A percentile compares a stretch with the other conserved stretches of the same genome.
Conservation (phyloP, 106 monocot species). For the Apostasia ramifera region DNA sequence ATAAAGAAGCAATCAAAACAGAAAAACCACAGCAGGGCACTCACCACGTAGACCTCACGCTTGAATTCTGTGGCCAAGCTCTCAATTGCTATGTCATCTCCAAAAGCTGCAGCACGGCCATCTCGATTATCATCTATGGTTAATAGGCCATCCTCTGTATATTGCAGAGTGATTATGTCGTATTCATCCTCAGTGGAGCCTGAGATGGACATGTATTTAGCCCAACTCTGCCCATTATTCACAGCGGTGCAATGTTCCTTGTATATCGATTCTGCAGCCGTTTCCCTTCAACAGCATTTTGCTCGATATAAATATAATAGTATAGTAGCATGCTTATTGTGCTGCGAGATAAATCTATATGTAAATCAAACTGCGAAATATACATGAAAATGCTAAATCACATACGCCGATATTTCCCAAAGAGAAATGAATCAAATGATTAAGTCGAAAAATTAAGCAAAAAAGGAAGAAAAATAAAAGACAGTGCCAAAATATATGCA, state of each 20-base stretch:
- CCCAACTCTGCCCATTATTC: slow-evolving; percentile 70
- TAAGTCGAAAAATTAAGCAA: too few species aligned
- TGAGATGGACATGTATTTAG: slow-evolving; percentile 87
- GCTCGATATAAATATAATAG: too few species aligned
- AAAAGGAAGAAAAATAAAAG: too few species aligned
- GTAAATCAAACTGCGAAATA: too few species aligned
- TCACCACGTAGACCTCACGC: slow-evolving; percentile 85
- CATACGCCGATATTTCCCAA: too few species aligned
- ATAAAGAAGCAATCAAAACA: neutral
- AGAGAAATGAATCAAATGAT: too few species aligned
- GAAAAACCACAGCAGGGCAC: neutral
- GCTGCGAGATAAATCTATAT: too few species aligned
- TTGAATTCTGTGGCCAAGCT: slow-evolving; percentile 83
- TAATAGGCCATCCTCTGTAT: slow-evolving; percentile 83
- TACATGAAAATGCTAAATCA: too few species aligned
- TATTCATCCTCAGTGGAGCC: slow-evolving; percentile 72
- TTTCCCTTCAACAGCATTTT: slow-evolving; percentile 40
- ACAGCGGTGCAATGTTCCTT: slow-evolving; percentile 77
- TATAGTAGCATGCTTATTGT: too few species aligned
- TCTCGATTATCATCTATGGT: slow-evolving; percentile 73
- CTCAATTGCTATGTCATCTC: slow-evolving; percentile 92
- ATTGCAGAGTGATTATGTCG: slow-evolving; percentile 85
- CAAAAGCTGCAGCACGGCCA: slow-evolving; percentile 87
- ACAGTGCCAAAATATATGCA: too few species aligned
- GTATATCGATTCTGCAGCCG: slow-evolving; percentile 69